A percentile compares a stretch with the other conserved stretches of the same genome.
These are phyloP conservation scores for Agrocybe pediades DNA, from an alignment of 768 basidiomycete genomes.

Conservation along the genomic window DNA sequence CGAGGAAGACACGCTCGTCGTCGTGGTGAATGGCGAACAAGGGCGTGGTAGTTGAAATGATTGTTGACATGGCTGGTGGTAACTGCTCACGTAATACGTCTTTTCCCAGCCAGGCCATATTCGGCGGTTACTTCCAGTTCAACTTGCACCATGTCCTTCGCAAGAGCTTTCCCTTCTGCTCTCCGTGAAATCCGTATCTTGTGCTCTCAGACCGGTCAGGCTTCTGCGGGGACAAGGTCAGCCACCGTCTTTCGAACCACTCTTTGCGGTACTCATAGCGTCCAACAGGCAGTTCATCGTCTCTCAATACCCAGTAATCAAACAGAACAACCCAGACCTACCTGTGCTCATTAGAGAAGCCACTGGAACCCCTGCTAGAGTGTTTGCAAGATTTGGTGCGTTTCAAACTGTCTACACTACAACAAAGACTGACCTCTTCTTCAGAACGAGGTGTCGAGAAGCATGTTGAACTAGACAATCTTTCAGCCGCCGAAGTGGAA, in stretches of 20 bases:
- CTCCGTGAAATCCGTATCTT: conserved; percentile 81
- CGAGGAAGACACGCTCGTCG: conserved; percentile 22
- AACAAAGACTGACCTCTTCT: conserved; percentile 8
- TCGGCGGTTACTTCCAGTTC: conserved; percentile 10
- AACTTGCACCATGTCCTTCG: conserved; percentile 46
- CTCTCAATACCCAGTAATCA: conserved; percentile 72
- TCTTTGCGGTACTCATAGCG: not conserved
- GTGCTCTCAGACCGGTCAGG: conserved; percentile 74
- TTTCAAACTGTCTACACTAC: conserved; percentile 10
- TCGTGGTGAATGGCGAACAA: conserved; percentile 23
- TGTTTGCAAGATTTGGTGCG: conserved; percentile 87
- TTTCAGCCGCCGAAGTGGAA: conserved; percentile 72
- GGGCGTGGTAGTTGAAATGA: conserved; percentile 26
- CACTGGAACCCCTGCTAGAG: conserved; percentile 74
- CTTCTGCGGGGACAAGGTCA: conserved; percentile 81
- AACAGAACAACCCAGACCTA: conserved; percentile 85
- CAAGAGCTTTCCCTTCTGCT: conserved; percentile 75
- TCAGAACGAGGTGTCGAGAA: conserved; percentile 81
- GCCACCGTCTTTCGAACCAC: conserved; percentile 16
- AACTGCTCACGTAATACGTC: conserved; percentile 36
- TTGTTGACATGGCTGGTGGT: conserved; percentile 35
- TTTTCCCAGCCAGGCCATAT: conserved; percentile 12
- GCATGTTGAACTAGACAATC: conserved; percentile 78
- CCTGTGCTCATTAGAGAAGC: conserved; percentile 84
- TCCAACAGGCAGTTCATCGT: conserved; percentile 74